Conservation (phyloP, 805 yeast species). For the Sugiyamaella floridensis region DNA sequence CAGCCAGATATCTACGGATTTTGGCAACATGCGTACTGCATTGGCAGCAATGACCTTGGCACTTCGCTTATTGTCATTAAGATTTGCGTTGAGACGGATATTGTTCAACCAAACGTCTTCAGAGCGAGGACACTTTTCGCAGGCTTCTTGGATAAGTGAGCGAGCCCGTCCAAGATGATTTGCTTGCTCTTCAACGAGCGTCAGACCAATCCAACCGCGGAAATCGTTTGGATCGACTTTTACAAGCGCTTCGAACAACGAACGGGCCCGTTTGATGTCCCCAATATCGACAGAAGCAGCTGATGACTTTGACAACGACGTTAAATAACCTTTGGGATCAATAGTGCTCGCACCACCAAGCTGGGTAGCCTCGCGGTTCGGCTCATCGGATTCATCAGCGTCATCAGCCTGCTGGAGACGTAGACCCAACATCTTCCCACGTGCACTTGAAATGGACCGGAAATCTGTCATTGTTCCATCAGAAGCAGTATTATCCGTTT, state of each 20-base stretch:
- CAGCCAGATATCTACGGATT: slow-evolving; percentile 63
- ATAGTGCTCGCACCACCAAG: slow-evolving; percentile 23
- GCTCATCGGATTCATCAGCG: not conserved
- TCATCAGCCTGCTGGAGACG: slow-evolving; percentile 41
- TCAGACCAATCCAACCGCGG: slow-evolving; percentile 80
- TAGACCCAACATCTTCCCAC: slow-evolving; percentile 50
- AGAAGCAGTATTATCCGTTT: slow-evolving; percentile 6
- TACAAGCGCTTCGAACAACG: slow-evolving; percentile 59
- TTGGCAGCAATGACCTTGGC: slow-evolving; percentile 57
- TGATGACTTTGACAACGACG: slow-evolving; percentile 31
- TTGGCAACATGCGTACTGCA: slow-evolving; percentile 52
- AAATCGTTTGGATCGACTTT: slow-evolving; percentile 67
- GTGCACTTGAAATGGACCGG: slow-evolving; percentile 53
- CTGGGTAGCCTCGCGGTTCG: not conserved
- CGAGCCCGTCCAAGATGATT: slow-evolving; percentile 52
- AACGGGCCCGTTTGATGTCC: slow-evolving; percentile 53
- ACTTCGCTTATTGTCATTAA: slow-evolving; percentile 28
- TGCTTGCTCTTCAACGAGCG: slow-evolving; percentile 66
- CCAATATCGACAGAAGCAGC: slow-evolving; percentile 35
- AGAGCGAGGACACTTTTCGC: slow-evolving; percentile 54
- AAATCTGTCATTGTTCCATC: slow-evolving; percentile 38
- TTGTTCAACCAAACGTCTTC: slow-evolving; percentile 82
- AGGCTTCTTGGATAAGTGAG: slow-evolving; percentile 63
- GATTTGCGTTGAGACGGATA: slow-evolving; percentile 47
- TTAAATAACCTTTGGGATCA: slow-evolving; percentile 38